These are phyloP conservation scores for Gossypium herbaceum DNA, from an alignment of 345 rosid genomes.

Conservation along the genomic window DNA sequence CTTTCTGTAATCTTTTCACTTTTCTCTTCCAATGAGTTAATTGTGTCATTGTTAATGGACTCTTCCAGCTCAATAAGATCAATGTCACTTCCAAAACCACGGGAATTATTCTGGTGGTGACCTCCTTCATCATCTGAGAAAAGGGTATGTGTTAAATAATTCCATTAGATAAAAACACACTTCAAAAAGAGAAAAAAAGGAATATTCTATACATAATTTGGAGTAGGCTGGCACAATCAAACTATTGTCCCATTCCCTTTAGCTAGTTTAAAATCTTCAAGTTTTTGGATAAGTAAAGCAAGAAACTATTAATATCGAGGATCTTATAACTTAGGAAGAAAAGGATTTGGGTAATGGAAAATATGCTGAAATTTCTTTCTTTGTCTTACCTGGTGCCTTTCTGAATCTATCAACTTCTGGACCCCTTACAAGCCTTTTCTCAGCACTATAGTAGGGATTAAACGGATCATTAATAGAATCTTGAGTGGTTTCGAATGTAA, in stretches of 20 bases:
- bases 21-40: constrained; percentile 3
- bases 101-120: constrained; percentile 21
- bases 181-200: background rate
- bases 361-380: background rate
- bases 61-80: constrained; percentile 27
- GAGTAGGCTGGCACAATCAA: background rate
- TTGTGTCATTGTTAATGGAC: constrained; percentile 17
- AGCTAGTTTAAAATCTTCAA: background rate
- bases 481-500: constrained; percentile 28
- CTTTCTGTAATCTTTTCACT: constrained; percentile 11
- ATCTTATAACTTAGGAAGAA: background rate
- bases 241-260: background rate
- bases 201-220: background rate
- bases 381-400: constrained; percentile 25
- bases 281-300: background rate
- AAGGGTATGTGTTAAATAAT: background rate
- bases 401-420: constrained; percentile 12
- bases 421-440: constrained; percentile 14
- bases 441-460: constrained; percentile 3
- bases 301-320: background rate
- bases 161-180: background rate
- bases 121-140: constrained; percentile 38
- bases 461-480: constrained; percentile 21
- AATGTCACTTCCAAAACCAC: constrained; percentile 16
- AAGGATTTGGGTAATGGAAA: background rate